Percentiles rank a stretch among this genome's conserved stretches.
Evolutionary conservation across 495 filamentous ascomycete species (phyloP).

Genomic region (Trichoderma orchidacearum): DNA sequence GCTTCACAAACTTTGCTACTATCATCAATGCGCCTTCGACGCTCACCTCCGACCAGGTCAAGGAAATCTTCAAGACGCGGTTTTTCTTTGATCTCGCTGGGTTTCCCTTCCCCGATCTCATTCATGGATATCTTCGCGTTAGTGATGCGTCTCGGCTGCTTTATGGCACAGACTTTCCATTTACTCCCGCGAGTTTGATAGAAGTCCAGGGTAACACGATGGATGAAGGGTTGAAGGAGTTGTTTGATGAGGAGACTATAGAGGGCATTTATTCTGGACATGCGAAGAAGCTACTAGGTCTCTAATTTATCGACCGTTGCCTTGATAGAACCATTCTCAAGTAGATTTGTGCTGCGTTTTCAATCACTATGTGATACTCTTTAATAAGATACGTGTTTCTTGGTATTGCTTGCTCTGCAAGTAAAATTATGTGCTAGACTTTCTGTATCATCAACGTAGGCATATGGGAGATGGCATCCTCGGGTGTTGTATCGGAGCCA

Average conservation of each 20-base stretch:
- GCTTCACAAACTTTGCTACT: constrained; percentile 22
- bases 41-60: constrained; percentile 6
- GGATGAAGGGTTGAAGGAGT: background rate
- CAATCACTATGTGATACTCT: no score
- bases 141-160: background rate
- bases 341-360: no score
- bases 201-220: background rate
- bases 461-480: no score
- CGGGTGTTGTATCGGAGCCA: no score
- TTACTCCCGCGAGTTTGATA: background rate
- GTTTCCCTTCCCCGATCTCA: constrained; percentile 30
- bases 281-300: background rate
- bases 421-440: no score
- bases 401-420: no score
- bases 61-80: constrained; percentile 16
- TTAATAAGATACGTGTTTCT: no score
- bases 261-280: background rate
- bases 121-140: constrained; percentile 16
- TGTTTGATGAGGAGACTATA: background rate
- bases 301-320: background rate
- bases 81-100: constrained; percentile 42
- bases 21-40: constrained; percentile 2
- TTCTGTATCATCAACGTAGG: no score
- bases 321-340: background rate
- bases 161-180: background rate